phyloP scores from a whole-genome alignment of 768 basidiomycete species.

The Pilatotrama ljubarskyi region DNA sequence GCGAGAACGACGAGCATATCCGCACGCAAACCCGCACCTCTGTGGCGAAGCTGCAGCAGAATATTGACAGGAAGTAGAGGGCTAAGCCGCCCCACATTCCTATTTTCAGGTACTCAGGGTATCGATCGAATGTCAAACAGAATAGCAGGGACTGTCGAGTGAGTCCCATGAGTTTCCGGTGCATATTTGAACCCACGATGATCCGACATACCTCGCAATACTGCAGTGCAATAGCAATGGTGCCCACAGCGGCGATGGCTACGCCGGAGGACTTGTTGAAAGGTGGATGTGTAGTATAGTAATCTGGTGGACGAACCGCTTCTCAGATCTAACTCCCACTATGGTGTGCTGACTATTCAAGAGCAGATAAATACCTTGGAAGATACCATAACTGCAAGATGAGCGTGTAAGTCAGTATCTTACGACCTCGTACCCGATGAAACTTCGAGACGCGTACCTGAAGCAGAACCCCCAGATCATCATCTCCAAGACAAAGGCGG shows the following conservation, averaged over 20 bases:
- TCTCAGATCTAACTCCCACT: neutral
- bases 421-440: neutral
- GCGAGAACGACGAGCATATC: neutral
- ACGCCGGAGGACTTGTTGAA: constrained; percentile 21
- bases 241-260: constrained; percentile 23
- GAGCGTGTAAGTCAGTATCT: no score
- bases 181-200: neutral
- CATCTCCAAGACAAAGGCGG: constrained; percentile 25
- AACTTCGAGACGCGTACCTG: constrained; percentile 14
- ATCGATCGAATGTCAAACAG: constrained; percentile 21
- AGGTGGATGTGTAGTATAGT: constrained; percentile 26
- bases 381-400: constrained; percentile 24
- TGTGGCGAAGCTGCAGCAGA: constrained; percentile 25
- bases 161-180: neutral
- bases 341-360: neutral
- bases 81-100: constrained; percentile 23
- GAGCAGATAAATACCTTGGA: constrained; percentile 18
- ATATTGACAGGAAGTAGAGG: constrained; percentile 17
- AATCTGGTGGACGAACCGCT: constrained; percentile 5
- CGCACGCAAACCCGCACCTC: constrained; percentile 3
- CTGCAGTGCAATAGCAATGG: constrained; percentile 23
- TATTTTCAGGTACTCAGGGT: constrained; percentile 20
- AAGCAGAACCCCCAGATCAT: constrained; percentile 28
- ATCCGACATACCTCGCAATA: constrained; percentile 21
- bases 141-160: constrained; percentile 14